Evolutionary conservation across 2,329 filamentous ascomycete species (phyloP).

Genomic region (Aspergillus hiratsukae): DNA sequence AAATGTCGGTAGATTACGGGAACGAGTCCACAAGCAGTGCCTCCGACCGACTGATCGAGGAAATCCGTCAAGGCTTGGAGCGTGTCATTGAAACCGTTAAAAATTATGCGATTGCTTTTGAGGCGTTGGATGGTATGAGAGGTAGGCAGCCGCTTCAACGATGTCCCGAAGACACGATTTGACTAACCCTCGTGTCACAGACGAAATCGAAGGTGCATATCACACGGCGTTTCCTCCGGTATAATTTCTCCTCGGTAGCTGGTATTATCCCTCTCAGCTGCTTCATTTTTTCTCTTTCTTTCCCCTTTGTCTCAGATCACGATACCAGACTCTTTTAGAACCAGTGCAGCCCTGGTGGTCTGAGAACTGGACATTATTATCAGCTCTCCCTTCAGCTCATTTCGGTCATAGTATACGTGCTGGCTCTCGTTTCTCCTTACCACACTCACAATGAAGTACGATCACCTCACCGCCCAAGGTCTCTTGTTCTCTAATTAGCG

Average conservation of each 20-base stretch:
- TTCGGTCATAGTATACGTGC: not conserved
- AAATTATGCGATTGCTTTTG: constrained; percentile 41
- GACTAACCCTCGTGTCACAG: constrained; percentile 18
- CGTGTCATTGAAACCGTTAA: constrained; percentile 33
- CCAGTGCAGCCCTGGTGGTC: not conserved
- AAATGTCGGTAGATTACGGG: constrained; percentile 22
- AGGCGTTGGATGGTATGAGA: constrained; percentile 43
- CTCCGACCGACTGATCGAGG: constrained; percentile 30
- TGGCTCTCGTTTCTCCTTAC: not conserved
- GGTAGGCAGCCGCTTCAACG: constrained; percentile 22
- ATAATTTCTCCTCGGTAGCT: constrained; percentile 4
- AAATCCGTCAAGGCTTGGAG: constrained; percentile 35
- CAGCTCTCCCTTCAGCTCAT: not conserved
- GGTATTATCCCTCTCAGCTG: too few species aligned
- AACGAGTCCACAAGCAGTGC: constrained; percentile 20
- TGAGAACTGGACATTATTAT: not conserved
- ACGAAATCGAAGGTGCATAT: constrained; percentile 42
- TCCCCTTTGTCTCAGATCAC: constrained; percentile 8
- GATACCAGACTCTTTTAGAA: not conserved
- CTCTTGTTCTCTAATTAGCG: not conserved
- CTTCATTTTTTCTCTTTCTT: constrained; percentile 1
- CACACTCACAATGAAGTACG: not conserved
- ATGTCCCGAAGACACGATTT: not conserved
- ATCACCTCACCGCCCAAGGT: not conserved
- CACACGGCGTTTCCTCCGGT: constrained; percentile 36